Evolutionary conservation across 2,329 filamentous ascomycete genomes (phyloP).

Genomic region (Ascochyta lentis): DNA sequence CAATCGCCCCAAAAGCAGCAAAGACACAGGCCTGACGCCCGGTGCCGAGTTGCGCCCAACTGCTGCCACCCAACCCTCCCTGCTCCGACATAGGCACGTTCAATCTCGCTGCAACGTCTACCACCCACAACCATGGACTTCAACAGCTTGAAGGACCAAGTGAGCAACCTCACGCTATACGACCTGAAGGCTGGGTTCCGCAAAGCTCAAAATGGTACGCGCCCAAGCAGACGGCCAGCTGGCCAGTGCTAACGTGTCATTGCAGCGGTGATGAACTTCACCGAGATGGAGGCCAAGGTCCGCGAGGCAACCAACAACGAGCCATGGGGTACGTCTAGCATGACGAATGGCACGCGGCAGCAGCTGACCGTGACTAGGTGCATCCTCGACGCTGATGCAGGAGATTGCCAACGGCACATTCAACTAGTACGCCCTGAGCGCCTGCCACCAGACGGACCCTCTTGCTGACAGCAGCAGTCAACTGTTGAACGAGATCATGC

Average conservation of each 20-base stretch:
- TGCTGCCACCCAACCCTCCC: conserved; percentile 13
- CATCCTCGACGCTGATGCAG: conserved; percentile 88
- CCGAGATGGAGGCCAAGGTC: conserved; percentile 74
- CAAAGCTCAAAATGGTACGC: conserved; percentile 93
- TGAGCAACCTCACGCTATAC: conserved; percentile 91
- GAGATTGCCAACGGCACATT: conserved; percentile 98
- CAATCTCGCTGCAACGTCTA: conserved; percentile 8
- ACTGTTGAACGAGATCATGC: conserved; percentile 99
- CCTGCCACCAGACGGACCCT: too few relatives aligned
- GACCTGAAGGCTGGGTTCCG: conserved; percentile 93
- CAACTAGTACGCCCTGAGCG: conserved; percentile 78
- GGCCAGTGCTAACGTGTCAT: conserved; percentile 35
- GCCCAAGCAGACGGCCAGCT: conserved; percentile 17
- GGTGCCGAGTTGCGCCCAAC: conserved; percentile 16
- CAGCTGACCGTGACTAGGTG: conserved; percentile 52
- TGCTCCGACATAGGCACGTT: conserved; percentile 1
- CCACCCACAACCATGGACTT: conserved; percentile 73
- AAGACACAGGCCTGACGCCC: not conserved
- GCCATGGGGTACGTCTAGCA: conserved; percentile 74
- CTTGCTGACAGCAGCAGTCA: conserved; percentile 65
- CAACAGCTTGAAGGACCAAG: conserved; percentile 81
- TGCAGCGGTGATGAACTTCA: conserved; percentile 95
- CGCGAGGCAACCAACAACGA: conserved; percentile 99
- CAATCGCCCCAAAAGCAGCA: not conserved
- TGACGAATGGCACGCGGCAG: not conserved